Evolutionary conservation across 306 rosid species (phyloP).

Genomic region (Cercis canadensis): DNA sequence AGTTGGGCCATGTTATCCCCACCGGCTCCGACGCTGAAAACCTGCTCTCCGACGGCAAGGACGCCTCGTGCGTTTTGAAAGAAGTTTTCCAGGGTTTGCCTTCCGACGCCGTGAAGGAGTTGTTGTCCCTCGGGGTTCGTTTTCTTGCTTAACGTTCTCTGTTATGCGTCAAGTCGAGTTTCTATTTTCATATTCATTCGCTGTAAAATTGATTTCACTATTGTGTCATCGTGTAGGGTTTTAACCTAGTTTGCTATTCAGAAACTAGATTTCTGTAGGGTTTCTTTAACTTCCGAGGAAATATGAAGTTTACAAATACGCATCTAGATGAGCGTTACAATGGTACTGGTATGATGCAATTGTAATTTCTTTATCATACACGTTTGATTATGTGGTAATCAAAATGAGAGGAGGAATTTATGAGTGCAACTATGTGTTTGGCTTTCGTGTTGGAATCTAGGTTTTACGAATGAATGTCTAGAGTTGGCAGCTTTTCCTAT

Average conservation of each 20-base stretch:
- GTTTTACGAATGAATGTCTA: not conserved
- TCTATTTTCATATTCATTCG: not conserved
- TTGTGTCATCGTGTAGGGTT: not conserved
- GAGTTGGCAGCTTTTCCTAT: not conserved
- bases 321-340: not conserved
- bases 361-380: not conserved
- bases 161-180: not conserved
- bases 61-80: slow-evolving; percentile 22
- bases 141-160: slow-evolving; percentile 11
- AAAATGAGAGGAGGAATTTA: not conserved
- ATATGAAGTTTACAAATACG: not conserved
- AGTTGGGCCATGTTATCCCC: slow-evolving; percentile 2
- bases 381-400: not conserved
- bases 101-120: slow-evolving; percentile 50
- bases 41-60: slow-evolving; percentile 5
- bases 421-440: not conserved
- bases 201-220: not conserved
- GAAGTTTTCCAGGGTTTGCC: slow-evolving; percentile 54
- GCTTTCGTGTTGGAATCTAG: not conserved
- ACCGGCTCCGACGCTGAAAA: slow-evolving; percentile 9
- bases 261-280: not conserved
- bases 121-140: slow-evolving; percentile 58
- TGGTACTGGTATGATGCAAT: not conserved
- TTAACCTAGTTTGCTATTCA: not conserved
- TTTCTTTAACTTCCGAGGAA: not conserved